phyloP scores from a whole-genome alignment of 2,329 filamentous ascomycete genomes.

The Penicillium sp. region DNA sequence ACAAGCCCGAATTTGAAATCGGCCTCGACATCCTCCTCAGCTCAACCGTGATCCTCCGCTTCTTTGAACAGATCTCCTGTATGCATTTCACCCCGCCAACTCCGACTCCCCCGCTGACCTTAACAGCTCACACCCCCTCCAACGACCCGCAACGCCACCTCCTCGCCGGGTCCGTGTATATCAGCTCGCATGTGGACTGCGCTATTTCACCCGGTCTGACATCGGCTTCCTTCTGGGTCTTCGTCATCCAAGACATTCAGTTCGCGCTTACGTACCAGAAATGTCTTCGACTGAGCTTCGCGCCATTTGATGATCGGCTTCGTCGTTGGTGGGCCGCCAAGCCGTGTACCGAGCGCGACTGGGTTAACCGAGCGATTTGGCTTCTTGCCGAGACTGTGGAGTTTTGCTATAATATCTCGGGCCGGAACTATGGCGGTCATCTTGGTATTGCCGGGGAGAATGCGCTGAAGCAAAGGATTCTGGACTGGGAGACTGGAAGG shows the following conservation, averaged over 20 bases:
- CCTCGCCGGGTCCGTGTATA: constrained; percentile 36
- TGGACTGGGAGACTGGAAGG: constrained; percentile 27
- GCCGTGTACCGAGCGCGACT: constrained; percentile 26
- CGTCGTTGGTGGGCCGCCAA: constrained; percentile 28
- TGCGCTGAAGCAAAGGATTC: constrained; percentile 25
- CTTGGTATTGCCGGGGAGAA: constrained; percentile 16
- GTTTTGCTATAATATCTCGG: constrained; percentile 29
- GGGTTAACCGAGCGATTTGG: constrained; percentile 36
- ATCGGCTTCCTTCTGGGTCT: constrained; percentile 37
- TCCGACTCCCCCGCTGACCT: neutral
- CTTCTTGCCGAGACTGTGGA: constrained; percentile 35
- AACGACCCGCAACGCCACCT: constrained; percentile 36
- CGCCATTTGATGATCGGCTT: constrained; percentile 32
- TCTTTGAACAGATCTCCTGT: constrained; percentile 39
- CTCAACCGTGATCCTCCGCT: constrained; percentile 36
- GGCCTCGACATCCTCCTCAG: constrained; percentile 35
- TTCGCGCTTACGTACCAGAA: constrained; percentile 34
- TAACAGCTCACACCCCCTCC: constrained; percentile 31
- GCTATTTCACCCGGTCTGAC: constrained; percentile 33
- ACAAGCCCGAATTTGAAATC: constrained; percentile 31
- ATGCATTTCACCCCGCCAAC: constrained; percentile 4
- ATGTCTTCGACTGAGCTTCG: constrained; percentile 31
- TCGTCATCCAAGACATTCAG: constrained; percentile 38
- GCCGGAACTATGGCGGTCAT: constrained; percentile 15
- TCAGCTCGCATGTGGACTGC: constrained; percentile 35